Evolutionary conservation across 352 stramenopile species (phyloP).

Genomic region (Pythium dissimile): DNA sequence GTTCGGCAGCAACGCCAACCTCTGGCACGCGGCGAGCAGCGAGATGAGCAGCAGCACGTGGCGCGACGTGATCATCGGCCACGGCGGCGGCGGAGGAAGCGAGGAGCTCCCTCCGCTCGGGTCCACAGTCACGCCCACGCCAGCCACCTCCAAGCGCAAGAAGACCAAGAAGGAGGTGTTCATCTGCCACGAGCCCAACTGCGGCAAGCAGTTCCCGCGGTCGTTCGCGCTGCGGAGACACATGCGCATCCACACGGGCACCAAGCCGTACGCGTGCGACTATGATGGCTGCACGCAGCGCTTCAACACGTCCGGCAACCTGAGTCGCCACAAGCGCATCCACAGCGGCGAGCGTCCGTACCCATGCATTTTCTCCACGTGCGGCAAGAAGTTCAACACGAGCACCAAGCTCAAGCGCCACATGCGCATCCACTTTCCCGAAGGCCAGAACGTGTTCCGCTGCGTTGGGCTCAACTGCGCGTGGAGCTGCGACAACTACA

Average conservation of each 20-base stretch:
- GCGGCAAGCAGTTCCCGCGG: constrained; percentile 80
- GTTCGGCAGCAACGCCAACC: not conserved
- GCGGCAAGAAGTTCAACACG: constrained; percentile 85
- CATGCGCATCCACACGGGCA: constrained; percentile 84
- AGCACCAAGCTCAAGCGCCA: constrained; percentile 89
- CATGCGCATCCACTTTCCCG: constrained; percentile 85
- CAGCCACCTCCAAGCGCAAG: constrained; percentile 33
- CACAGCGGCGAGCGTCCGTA: constrained; percentile 83
- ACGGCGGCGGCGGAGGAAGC: not conserved
- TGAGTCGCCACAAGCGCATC: constrained; percentile 86
- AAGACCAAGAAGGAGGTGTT: constrained; percentile 55
- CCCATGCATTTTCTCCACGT: constrained; percentile 70
- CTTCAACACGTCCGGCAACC: constrained; percentile 87
- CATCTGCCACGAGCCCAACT: constrained; percentile 71
- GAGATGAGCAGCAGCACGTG: constrained; percentile 18
- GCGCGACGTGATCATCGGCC: constrained; percentile 21
- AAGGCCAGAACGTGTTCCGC: constrained; percentile 70
- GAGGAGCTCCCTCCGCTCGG: not conserved
- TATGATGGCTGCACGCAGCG: constrained; percentile 66
- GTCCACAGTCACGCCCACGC: constrained; percentile 8
- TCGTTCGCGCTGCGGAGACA: constrained; percentile 81
- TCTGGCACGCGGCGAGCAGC: constrained; percentile 6
- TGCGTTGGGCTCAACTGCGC: constrained; percentile 54
- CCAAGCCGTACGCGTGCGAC: constrained; percentile 79
- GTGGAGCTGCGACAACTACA: constrained; percentile 82